phyloP scores from a whole-genome alignment of 495 filamentous ascomycete genomes.

The Aspergillus diversus region DNA sequence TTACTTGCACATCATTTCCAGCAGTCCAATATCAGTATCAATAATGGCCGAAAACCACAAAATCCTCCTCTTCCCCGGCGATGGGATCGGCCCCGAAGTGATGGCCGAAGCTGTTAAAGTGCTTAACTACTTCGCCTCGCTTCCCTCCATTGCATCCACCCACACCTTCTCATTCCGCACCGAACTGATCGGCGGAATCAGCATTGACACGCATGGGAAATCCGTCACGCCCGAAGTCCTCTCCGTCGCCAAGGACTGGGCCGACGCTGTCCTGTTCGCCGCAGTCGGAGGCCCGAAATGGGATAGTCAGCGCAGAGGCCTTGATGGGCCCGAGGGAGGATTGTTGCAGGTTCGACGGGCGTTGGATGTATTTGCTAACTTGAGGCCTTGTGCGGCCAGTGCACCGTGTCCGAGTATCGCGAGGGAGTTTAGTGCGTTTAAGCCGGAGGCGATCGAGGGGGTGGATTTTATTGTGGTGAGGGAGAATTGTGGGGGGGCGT shows the following conservation, averaged over 20 bases:
- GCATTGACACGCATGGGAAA: conserved; percentile 50
- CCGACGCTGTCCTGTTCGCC: conserved; percentile 55
- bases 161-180: conserved; percentile 32
- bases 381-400: conserved; percentile 50
- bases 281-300: conserved; percentile 56
- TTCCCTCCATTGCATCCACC: conserved; percentile 36
- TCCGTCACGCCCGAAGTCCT: conserved; percentile 48
- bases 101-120: conserved; percentile 57
- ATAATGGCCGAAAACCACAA: conserved; percentile 34
- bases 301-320: conserved; percentile 44
- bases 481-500: conserved; percentile 58
- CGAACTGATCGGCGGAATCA: conserved; percentile 52
- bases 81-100: conserved; percentile 60
- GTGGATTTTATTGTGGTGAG: conserved; percentile 55
- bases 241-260: conserved; percentile 42
- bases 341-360: conserved; percentile 48
- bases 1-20: no score
- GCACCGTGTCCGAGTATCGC: conserved; percentile 43
- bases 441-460: conserved; percentile 48
- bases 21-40: no score
- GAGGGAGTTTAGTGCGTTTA: conserved; percentile 47
- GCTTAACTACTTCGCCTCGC: conserved; percentile 48
- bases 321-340: conserved; percentile 51
- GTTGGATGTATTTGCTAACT: conserved; percentile 56
- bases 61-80: conserved; percentile 57